A percentile compares a stretch with the other conserved stretches of the same genome.
phyloP scores from a whole-genome alignment of 2,329 filamentous ascomycete genomes.

The Fusarium hostae region DNA sequence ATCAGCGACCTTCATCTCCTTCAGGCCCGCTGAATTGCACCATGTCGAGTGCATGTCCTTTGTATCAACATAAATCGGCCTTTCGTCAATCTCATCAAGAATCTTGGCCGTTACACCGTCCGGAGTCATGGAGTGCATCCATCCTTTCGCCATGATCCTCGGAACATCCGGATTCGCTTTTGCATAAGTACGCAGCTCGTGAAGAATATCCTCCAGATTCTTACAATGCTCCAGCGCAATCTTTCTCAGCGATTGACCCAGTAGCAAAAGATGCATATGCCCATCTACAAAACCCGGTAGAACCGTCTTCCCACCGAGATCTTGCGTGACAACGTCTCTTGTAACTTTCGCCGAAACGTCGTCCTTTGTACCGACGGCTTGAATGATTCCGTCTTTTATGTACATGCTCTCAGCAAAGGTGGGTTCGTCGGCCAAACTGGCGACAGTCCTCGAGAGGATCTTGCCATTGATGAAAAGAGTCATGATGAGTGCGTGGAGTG shows the following conservation, averaged over 20 bases:
- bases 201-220: constrained; percentile 60
- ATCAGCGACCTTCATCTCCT: constrained; percentile 59
- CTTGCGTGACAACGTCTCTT: constrained; percentile 24
- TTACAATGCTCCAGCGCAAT: constrained; percentile 60
- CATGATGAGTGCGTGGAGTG: constrained; percentile 11
- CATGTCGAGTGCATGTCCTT: constrained; percentile 68
- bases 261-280: constrained; percentile 65
- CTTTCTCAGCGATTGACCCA: constrained; percentile 65
- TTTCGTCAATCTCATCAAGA: constrained; percentile 63
- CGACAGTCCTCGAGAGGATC: constrained; percentile 42
- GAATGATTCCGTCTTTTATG: constrained; percentile 49
- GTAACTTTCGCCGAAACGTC: constrained; percentile 42
- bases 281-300: constrained; percentile 68
- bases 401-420: constrained; percentile 50
- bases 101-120: constrained; percentile 56
- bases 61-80: constrained; percentile 67
- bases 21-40: constrained; percentile 63
- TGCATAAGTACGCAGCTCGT: constrained; percentile 58
- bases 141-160: constrained; percentile 64
- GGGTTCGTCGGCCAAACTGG: constrained; percentile 40
- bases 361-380: constrained; percentile 48
- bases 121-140: constrained; percentile 64
- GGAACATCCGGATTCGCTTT: constrained; percentile 57
- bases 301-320: constrained; percentile 52
- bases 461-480: constrained; percentile 46